Base-by-base conservation (phyloP, 805 yeast species). In the Candida railenensis region DNA sequence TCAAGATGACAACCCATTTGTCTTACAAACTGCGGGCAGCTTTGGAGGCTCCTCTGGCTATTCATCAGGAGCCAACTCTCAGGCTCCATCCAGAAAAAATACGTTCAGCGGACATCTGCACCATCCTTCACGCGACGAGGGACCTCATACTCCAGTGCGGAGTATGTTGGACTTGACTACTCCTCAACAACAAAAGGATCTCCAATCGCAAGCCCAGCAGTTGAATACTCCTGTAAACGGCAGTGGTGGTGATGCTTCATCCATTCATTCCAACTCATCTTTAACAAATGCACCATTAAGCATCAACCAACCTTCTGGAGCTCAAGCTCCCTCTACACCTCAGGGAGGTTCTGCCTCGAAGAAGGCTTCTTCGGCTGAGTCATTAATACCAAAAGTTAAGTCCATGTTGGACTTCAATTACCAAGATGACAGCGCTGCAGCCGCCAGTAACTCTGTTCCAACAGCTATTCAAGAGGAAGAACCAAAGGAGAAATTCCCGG, bases 121-220 rank as follows among this genome's bases (percentile, higher is more conserved):
- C 22, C 25, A 28, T 15, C 46, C 47, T 40, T 43, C 45, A 19
- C 52, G 42, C 4, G 54, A 52, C 2, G 53, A 47, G 4, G 57
- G 50, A 5, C 14, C 50, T n/a, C 63, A 56, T 48, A 56, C 66
- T 1, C 69, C 73, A 2, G 43, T 67, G 20, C 55, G 67, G 45
- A 67, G 74, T 45, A 72, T 73, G 77, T 60, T 72, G 44, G 75
- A 71, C 49, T 53, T 69, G 45, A 55, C 50, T 18, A 15, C 16
- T 11, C 14, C 37, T 8, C 18, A 38, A 25, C 33, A 22, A 14
- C 36, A 33, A 14, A 25, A 25, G 30, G 30, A 25, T 5, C 11
- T 25, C 5, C 39, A 36, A 19, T 12, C 16, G 7, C 39, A 18
- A 36, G 21, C 16, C 12, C 36, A 33, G 5, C 36, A 33, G 36